Evolutionary conservation across 169 alveolate species (phyloP).

Genomic region (Eimeria zaria): DNA sequence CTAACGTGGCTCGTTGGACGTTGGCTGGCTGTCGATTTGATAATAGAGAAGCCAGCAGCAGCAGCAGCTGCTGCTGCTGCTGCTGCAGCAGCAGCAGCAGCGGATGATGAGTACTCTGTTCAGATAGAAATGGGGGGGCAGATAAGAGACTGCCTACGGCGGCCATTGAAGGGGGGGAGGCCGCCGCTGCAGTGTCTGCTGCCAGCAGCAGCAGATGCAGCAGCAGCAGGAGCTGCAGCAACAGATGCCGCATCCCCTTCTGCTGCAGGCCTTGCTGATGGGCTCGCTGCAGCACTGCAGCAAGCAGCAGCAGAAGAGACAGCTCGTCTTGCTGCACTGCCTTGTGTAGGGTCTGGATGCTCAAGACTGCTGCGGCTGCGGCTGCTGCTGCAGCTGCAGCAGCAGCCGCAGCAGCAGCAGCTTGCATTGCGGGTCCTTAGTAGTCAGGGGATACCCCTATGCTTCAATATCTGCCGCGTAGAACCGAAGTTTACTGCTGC

Average conservation of each 20-base stretch:
- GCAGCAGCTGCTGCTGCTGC: constrained; percentile 24
- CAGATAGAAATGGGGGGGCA: constrained; percentile 16
- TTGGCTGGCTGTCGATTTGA: neutral
- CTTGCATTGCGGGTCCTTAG: neutral
- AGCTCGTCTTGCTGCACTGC: constrained; percentile 37
- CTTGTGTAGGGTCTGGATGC: constrained; percentile 42
- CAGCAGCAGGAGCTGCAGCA: constrained; percentile 3
- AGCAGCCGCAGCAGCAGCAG: constrained; percentile 41
- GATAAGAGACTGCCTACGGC: neutral
- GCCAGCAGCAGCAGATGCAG: constrained; percentile 68
- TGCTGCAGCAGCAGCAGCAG: constrained; percentile 44
- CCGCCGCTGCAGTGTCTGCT: constrained; percentile 19
- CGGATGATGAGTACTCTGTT: neutral
- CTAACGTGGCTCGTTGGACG: constrained; percentile 36
- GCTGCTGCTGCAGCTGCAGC: constrained; percentile 62
- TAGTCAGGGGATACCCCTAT: neutral
- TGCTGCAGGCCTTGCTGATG: constrained; percentile 11
- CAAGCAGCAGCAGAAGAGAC: constrained; percentile 51
- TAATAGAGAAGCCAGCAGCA: neutral
- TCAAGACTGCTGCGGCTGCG: constrained; percentile 33
- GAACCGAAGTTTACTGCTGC: constrained; percentile 20
- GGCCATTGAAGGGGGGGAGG: neutral
- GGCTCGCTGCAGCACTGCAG: constrained; percentile 29
- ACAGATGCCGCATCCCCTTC: neutral
- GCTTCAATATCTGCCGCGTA: neutral